Percentiles rank a stretch among this genome's conserved stretches.
Evolutionary conservation across 2,329 filamentous ascomycete genomes (phyloP).

Genomic region (Trichoderma sp.): DNA sequence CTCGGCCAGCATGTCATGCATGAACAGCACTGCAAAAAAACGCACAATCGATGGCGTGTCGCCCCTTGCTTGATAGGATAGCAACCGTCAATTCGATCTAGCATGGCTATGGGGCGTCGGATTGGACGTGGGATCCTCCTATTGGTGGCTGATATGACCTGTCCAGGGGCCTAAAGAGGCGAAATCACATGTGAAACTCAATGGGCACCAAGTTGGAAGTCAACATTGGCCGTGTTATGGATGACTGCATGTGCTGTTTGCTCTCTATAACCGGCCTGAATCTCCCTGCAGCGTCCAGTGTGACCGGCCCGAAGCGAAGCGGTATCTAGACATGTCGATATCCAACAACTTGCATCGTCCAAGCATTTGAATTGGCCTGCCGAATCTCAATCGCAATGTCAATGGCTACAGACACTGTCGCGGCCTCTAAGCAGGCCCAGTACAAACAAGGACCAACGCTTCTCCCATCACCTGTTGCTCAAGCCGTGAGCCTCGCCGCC

Average conservation of each 20-base stretch:
- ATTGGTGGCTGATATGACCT: conserved; percentile 11
- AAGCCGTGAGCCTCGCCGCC: conserved; percentile 58
- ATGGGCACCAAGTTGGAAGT: conserved; percentile 6
- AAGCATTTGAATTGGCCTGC: neutral
- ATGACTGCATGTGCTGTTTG: neutral
- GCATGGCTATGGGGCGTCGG: neutral
- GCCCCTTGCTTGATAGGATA: conserved; percentile 3
- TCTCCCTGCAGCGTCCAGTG: neutral
- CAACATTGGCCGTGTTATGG: conserved; percentile 1
- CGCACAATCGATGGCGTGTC: conserved; percentile 9
- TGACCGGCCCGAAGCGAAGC: neutral
- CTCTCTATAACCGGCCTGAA: neutral
- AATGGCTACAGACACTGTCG: neutral
- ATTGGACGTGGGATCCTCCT: conserved; percentile 14
- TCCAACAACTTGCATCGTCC: neutral
- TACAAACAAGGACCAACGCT: conserved; percentile 41
- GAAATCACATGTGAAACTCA: conserved; percentile 17
- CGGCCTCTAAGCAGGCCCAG: conserved; percentile 3
- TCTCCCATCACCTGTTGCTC: conserved; percentile 56
- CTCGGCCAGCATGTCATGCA: conserved; percentile 16
- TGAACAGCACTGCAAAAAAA: conserved; percentile 8
- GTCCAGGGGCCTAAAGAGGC: neutral
- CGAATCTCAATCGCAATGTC: neutral
- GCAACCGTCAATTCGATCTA: conserved; percentile 7
- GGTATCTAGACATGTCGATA: neutral